Conservation (phyloP, 768 basidiomycete genomes). For the Guyanaporus albipodus region DNA sequence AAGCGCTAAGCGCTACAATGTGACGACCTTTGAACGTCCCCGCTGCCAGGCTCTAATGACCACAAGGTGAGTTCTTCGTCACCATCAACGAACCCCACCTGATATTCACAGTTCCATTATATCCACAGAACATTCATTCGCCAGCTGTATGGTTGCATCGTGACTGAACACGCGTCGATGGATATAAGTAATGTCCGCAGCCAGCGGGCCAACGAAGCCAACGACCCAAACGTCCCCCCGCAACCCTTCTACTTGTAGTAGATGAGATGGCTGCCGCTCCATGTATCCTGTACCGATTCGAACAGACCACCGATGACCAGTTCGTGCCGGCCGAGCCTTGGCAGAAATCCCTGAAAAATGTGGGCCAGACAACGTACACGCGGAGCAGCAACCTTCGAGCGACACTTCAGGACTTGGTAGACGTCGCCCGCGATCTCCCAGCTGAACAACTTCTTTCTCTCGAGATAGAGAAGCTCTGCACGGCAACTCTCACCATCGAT, state of each 20-base stretch:
- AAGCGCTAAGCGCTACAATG: too few relatives aligned
- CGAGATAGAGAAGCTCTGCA: conserved; percentile 17
- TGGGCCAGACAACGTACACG: not conserved
- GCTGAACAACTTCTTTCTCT: conserved; percentile 10
- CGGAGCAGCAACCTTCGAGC: not conserved
- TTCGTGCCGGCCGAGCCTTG: not conserved
- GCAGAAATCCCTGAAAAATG: not conserved
- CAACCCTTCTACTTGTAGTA: not conserved
- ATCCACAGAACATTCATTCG: too few relatives aligned
- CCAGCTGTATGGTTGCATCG: too few relatives aligned
- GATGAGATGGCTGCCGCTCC: not conserved
- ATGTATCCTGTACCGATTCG: not conserved
- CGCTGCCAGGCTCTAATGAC: too few relatives aligned
- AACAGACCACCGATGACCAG: not conserved
- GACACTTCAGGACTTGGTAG: not conserved
- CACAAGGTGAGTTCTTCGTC: too few relatives aligned
- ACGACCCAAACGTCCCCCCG: not conserved
- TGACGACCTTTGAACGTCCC: too few relatives aligned
- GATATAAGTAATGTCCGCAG: not conserved
- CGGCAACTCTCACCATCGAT: conserved; percentile 16
- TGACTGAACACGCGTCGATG: not conserved
- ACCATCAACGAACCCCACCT: too few relatives aligned
- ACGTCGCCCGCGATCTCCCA: conserved; percentile 3
- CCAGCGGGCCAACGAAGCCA: not conserved
- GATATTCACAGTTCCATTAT: too few relatives aligned